phyloP scores from a whole-genome alignment of 2,329 filamentous ascomycete species.

The Hortaea werneckii region DNA sequence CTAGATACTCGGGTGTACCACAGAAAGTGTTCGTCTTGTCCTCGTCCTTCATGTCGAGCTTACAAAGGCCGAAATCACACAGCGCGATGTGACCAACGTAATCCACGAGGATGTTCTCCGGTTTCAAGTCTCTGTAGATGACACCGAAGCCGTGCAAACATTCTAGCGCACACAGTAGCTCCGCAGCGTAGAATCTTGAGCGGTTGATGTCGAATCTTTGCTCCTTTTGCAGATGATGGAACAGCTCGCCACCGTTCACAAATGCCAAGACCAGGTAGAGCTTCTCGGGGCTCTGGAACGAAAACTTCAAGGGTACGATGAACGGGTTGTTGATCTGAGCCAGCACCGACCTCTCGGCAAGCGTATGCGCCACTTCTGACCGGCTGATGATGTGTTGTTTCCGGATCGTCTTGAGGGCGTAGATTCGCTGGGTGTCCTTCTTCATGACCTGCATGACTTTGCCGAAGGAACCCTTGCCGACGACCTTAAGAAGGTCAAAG shows the following conservation, averaged over 20 bases:
- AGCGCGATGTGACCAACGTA: conserved; percentile 96
- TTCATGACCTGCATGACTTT: conserved; percentile 99
- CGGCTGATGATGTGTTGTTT: conserved; percentile 98
- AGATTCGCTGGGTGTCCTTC: conserved; percentile 94
- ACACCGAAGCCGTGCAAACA: conserved; percentile 97
- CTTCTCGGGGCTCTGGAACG: conserved; percentile 97
- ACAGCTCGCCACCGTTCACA: conserved; percentile 94
- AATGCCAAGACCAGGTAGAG: conserved; percentile 95
- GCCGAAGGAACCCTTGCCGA: conserved; percentile 95
- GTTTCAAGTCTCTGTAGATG: conserved; percentile 96
- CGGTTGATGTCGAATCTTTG: conserved; percentile 97
- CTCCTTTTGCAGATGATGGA: conserved; percentile 94
- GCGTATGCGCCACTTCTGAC: conserved; percentile 92
- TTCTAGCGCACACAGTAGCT: conserved; percentile 88
- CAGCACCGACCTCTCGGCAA: conserved; percentile 94
- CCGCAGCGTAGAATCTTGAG: conserved; percentile 92
- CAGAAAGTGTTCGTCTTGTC: conserved; percentile 98
- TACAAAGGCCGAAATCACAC: conserved; percentile 98
- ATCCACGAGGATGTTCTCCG: conserved; percentile 93
- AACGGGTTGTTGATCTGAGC: conserved; percentile 99
- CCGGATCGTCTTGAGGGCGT: conserved; percentile 97
- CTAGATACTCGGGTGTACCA: conserved; percentile 93
- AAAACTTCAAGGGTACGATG: conserved; percentile 97
- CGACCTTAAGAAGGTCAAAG: conserved; percentile 94
- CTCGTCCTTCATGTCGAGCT: conserved; percentile 98